These are phyloP conservation scores for Triangularia verruculosa DNA, from an alignment of 2,329 filamentous ascomycete genomes.

Conservation along the genomic window DNA sequence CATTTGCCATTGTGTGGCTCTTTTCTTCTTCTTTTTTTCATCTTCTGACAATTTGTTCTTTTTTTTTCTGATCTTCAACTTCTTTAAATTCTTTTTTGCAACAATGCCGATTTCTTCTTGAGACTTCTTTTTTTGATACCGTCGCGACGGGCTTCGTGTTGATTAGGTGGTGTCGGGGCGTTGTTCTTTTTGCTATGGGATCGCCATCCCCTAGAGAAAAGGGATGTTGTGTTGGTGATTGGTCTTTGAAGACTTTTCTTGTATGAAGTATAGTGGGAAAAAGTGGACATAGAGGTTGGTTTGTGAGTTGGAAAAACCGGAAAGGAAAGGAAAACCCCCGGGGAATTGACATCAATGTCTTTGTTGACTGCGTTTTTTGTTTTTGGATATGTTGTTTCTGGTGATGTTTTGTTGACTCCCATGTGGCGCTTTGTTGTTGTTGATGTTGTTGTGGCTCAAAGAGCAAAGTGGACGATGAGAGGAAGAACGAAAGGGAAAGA, in stretches of 20 bases:
- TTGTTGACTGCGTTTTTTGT: neutral
- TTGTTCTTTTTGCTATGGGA: neutral
- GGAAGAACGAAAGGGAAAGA: neutral
- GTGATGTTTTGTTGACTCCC: neutral
- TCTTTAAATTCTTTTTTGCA: constrained; percentile 1
- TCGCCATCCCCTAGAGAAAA: neutral
- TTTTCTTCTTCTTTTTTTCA: constrained; percentile 1
- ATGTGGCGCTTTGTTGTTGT: neutral
- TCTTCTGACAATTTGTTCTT: constrained; percentile 1
- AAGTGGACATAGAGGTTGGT: neutral
- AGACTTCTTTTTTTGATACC: neutral
- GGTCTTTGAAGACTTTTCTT: neutral
- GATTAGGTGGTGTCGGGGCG: neutral
- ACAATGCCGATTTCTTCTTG: neutral
- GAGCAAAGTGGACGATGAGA: neutral
- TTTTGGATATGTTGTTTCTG: neutral
- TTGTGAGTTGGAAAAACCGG: neutral
- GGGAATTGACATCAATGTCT: neutral
- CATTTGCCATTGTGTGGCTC: neutral
- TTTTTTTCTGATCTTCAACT: neutral
- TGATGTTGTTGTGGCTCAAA: neutral
- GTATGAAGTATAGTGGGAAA: neutral
- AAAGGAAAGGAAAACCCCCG: neutral
- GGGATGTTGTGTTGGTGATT: neutral
- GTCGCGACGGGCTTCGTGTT: constrained; percentile 5